Evolutionary conservation across 2,329 filamentous ascomycete species (phyloP).

Genomic region (Aspergillus sp.): DNA sequence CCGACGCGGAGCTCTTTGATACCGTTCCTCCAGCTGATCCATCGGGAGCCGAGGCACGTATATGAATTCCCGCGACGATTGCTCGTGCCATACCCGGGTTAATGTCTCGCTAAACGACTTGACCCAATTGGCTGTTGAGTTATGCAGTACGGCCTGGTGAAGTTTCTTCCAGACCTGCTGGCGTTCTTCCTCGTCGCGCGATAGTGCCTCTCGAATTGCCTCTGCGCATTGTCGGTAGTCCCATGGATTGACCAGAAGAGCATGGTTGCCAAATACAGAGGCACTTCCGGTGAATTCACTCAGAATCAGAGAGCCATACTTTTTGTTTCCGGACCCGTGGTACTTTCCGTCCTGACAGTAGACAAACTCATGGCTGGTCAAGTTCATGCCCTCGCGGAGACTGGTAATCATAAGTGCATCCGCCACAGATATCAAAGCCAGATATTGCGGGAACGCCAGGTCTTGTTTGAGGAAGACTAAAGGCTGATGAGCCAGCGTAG

Average conservation of each 20-base stretch:
- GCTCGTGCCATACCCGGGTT: constrained; percentile 71
- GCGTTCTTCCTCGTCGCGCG: constrained; percentile 72
- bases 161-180: constrained; percentile 66
- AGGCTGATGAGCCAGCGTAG: constrained; percentile 84
- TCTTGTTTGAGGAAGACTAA: constrained; percentile 93
- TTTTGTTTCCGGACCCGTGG: constrained; percentile 51
- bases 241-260: constrained; percentile 90
- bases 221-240: constrained; percentile 83
- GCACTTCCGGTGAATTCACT: constrained; percentile 94
- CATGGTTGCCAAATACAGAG: constrained; percentile 71
- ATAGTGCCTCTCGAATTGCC: constrained; percentile 74
- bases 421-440: constrained; percentile 83
- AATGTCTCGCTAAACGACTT: constrained; percentile 66
- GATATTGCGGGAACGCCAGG: constrained; percentile 83
- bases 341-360: constrained; percentile 82
- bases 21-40: constrained; percentile 56
- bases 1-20: constrained; percentile 59
- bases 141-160: constrained; percentile 64
- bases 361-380: constrained; percentile 90
- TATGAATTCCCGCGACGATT: constrained; percentile 75
- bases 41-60: constrained; percentile 79
- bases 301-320: constrained; percentile 80
- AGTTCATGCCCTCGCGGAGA: constrained; percentile 93
- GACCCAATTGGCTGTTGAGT: constrained; percentile 83
- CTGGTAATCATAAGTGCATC: constrained; percentile 92